A percentile compares a stretch with the other conserved stretches of the same genome.
phyloP scores from a whole-genome alignment of 192 early-diverging fungal species.

The Coemansia aciculifera region DNA sequence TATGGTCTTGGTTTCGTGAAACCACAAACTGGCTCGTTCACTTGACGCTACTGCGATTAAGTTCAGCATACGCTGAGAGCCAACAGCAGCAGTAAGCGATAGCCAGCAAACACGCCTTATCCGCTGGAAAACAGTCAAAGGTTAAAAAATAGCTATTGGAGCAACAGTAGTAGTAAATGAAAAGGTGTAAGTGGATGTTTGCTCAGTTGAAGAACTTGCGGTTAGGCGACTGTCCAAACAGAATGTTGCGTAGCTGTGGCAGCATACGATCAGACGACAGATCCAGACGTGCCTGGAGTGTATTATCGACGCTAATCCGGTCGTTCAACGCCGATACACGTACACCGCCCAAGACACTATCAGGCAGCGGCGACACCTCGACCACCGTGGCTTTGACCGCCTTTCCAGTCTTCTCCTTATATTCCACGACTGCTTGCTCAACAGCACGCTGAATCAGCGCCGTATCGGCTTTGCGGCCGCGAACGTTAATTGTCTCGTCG shows the following conservation, averaged over 20 bases:
- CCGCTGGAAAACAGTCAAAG: background rate
- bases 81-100: background rate
- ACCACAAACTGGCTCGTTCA: background rate
- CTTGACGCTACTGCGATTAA: background rate
- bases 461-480: constrained; percentile 71
- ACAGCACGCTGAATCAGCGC: constrained; percentile 62
- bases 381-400: constrained; percentile 44
- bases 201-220: constrained; percentile 81
- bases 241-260: constrained; percentile 83
- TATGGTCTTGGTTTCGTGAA: background rate
- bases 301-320: constrained; percentile 85
- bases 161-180: background rate
- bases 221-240: constrained; percentile 90
- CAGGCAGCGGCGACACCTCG: constrained; percentile 65
- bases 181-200: constrained; percentile 1
- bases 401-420: constrained; percentile 59
- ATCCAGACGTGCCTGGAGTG: constrained; percentile 85
- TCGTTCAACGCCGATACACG: constrained; percentile 75
- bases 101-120: background rate
- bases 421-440: constrained; percentile 52
- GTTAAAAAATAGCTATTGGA: background rate
- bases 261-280: constrained; percentile 86
- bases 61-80: background rate
- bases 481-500: constrained; percentile 72
- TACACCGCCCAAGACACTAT: constrained; percentile 87